Conservation (phyloP, 306 rosid species). For the Cucumis hystrix region DNA sequence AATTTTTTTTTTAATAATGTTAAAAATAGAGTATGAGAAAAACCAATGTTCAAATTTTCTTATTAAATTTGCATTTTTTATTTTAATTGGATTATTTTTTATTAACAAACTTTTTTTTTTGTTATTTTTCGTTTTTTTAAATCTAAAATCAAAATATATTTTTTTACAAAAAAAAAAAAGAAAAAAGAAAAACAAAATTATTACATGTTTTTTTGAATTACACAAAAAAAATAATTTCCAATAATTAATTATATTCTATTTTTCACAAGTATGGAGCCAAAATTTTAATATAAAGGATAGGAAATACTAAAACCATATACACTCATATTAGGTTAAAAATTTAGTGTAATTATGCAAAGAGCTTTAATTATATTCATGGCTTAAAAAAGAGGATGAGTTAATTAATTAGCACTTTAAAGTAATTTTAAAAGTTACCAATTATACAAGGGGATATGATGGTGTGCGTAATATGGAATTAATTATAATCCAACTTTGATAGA, state of each 20-base stretch:
- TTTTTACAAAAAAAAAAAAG: too few species aligned
- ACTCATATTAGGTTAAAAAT: not conserved
- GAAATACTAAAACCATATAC: not conserved
- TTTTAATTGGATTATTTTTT: too few species aligned
- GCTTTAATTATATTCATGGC: not conserved
- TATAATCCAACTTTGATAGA: not conserved
- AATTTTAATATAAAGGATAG: too few species aligned
- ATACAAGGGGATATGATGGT: not conserved
- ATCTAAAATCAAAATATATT: too few species aligned
- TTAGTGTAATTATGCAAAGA: not conserved
- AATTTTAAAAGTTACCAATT: slow-evolving; percentile 5
- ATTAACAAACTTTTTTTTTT: too few species aligned
- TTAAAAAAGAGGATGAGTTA: not conserved
- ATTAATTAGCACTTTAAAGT: not conserved
- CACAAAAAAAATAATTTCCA: too few species aligned
- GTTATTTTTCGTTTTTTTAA: too few species aligned
- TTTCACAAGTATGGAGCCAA: not conserved
- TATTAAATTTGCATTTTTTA: too few species aligned
- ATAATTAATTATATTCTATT: too few species aligned
- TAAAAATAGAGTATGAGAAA: too few species aligned
- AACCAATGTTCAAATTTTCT: too few species aligned
- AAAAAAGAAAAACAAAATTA: not conserved
- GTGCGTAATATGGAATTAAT: not conserved
- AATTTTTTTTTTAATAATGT: too few species aligned
- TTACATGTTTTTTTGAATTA: not conserved